These are phyloP conservation scores for Aspergillus biplanus DNA, from an alignment of 495 filamentous ascomycete genomes.

Conservation along the genomic window DNA sequence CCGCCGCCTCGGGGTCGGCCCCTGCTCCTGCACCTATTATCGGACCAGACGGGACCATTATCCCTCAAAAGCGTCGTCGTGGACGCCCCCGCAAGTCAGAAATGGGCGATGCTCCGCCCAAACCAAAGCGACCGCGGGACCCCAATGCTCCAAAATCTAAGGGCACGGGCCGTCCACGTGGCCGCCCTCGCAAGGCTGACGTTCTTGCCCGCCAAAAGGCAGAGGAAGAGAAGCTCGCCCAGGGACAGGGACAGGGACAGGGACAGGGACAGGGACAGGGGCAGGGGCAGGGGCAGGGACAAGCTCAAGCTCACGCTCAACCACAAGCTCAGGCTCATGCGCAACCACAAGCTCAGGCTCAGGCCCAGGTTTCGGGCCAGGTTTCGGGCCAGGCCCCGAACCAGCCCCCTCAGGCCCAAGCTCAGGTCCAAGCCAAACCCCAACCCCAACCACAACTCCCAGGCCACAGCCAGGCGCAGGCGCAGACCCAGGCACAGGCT, in stretches of 20 bases:
- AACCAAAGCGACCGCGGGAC: slow-evolving; percentile 29
- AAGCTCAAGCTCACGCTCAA: slow-evolving; percentile 15
- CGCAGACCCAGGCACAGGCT: slow-evolving; percentile 9
- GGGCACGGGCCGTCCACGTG: slow-evolving; percentile 43
- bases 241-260: slow-evolving; percentile 10
- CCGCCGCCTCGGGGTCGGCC: slow-evolving; percentile 4
- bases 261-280: slow-evolving; percentile 11
- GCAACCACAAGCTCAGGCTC: slow-evolving; percentile 14
- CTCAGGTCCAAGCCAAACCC: background rate
- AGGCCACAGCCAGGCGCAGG: slow-evolving; percentile 13
- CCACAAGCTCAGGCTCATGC: slow-evolving; percentile 8
- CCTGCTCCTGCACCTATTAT: slow-evolving; percentile 26
- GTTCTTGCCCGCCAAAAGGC: slow-evolving; percentile 32
- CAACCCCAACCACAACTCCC: slow-evolving; percentile 6
- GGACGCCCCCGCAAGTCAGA: slow-evolving; percentile 47
- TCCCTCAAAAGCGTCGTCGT: slow-evolving; percentile 41
- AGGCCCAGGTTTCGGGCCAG: background rate
- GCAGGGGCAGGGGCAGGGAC: slow-evolving; percentile 8
- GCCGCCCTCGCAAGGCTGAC: slow-evolving; percentile 45
- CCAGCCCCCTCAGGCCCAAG: background rate
- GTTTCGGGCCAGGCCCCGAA: slow-evolving; percentile 8
- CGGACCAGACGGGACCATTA: slow-evolving; percentile 38
- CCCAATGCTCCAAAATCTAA: slow-evolving; percentile 22
- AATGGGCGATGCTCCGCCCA: slow-evolving; percentile 32
- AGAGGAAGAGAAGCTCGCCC: slow-evolving; percentile 11